Evolutionary conservation across 1,139 yeast species (phyloP).

Genomic region (Spencermartinsiella ligniputridi): DNA sequence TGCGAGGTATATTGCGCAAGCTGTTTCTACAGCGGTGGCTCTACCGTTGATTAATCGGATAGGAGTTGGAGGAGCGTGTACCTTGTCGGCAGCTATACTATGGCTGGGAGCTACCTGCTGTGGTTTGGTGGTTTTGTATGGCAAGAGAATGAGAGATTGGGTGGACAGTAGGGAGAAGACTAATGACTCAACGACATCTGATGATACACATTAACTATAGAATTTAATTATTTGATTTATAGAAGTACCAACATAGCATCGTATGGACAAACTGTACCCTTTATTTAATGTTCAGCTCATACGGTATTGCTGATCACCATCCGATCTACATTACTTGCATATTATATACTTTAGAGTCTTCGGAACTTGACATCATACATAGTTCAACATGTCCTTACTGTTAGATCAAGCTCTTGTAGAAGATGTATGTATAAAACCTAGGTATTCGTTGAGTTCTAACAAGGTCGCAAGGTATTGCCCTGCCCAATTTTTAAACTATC

Average conservation of each 20-base stretch:
- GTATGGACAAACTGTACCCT: too few relatives aligned
- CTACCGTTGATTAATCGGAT: conserved; percentile 42
- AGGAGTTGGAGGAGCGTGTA: conserved; percentile 52
- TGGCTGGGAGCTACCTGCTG: conserved; percentile 10
- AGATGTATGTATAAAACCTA: conserved; percentile 34
- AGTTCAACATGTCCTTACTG: conserved; percentile 42
- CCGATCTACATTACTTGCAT: too few relatives aligned
- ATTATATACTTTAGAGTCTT: too few relatives aligned
- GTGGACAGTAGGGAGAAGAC: background rate
- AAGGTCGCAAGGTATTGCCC: conserved; percentile 63
- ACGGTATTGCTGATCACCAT: too few relatives aligned
- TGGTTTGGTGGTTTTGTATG: background rate
- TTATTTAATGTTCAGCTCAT: too few relatives aligned
- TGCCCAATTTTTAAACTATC: conserved; percentile 57
- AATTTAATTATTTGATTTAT: too few relatives aligned
- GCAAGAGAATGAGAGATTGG: conserved; percentile 4
- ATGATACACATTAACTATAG: too few relatives aligned
- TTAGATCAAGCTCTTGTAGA: conserved; percentile 53
- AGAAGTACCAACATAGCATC: too few relatives aligned
- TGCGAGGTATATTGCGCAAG: conserved; percentile 46
- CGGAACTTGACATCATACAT: too few relatives aligned
- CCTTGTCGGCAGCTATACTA: conserved; percentile 38
- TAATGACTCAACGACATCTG: too few relatives aligned
- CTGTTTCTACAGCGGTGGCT: conserved; percentile 47
- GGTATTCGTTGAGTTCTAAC: background rate